Conservation (phyloP, 495 filamentous ascomycete genomes). For the Xylaria grammica region DNA sequence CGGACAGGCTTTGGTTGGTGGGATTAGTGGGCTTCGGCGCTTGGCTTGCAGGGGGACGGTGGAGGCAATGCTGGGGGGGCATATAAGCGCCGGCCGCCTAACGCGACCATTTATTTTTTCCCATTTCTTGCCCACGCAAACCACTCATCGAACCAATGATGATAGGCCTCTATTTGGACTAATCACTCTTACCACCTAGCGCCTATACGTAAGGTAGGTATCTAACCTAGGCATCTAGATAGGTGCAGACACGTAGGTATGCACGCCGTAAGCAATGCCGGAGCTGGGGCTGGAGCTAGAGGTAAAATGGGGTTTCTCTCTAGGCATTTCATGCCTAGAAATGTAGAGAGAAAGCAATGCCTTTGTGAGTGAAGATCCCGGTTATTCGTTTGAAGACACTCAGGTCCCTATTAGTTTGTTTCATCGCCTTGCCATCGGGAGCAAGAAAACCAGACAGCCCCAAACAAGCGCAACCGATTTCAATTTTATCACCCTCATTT, state of each 20-base stretch:
- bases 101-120: slow-evolving; percentile 7
- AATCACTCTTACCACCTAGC: too few relatives aligned
- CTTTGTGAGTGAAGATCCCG: too few relatives aligned
- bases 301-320: too few relatives aligned
- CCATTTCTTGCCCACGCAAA: slow-evolving; percentile 4
- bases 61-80: background rate
- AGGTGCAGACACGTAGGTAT: too few relatives aligned
- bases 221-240: too few relatives aligned
- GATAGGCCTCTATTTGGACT: background rate
- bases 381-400: too few relatives aligned
- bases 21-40: slow-evolving; percentile 12
- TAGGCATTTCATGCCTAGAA: too few relatives aligned
- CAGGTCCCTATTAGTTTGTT: too few relatives aligned
- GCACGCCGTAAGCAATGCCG: too few relatives aligned
- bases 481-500: background rate
- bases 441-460: background rate
- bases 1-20: slow-evolving; percentile 7
- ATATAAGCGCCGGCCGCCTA: slow-evolving; percentile 14
- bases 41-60: slow-evolving; percentile 15
- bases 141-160: slow-evolving; percentile 9
- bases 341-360: too few relatives aligned
- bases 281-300: too few relatives aligned
- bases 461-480: background rate
- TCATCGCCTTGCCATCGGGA: background rate
- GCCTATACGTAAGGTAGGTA: too few relatives aligned